Evolutionary conservation across 345 rosid species (phyloP), one percentile per base, ranked within the genome.

Genomic region (Heritiera fomes): DNA sequence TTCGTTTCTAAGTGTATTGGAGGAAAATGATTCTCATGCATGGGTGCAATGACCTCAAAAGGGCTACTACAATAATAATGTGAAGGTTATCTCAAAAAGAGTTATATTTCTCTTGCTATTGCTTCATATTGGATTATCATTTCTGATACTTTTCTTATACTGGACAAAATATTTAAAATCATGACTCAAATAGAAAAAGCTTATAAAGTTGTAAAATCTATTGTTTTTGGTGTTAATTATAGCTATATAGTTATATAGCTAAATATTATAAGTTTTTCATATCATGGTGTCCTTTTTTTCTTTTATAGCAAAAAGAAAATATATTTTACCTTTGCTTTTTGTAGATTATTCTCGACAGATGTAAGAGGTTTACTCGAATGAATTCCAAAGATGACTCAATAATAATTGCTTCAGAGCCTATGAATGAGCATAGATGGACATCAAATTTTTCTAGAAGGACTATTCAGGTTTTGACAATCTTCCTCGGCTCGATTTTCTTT

Each of bases 381-480:
- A 87, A 79, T 53, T 96, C 90, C 89, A 94, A 86, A 85, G 95
- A 94, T 80, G 99, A 96, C 45, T 83, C 98, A 43, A 91, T 97
- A n/a, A 94, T 95, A 73, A 94, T 95, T 97, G 98, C 97, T 30
- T 92, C 97, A 98, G 98, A 95, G 92, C 99, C 94, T 77, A 94
- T 95, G 93, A 95, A 95, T 80, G 99, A 95, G 82, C 98, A 97
- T 50, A 91, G 97, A 82, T 94, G 99, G 79, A 82, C 90, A 55
- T 90, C 97, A 3, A 98, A 96, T 87, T 89, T 91, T 5, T 82
- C 91, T 10, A 98, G 98, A 75, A 78, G 85, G 46, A 92, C 95
- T 82, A 84, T 96, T 84, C 98, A 92, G 98, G 99, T 92, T 82
- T 86, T 80, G 78, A 75, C 73, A 12, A 56, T 64, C 67, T 52